Evolutionary conservation across 2,329 filamentous ascomycete genomes (phyloP), one percentile per base, ranked within the genome.

Genomic region (Pyricularia sp.): DNA sequence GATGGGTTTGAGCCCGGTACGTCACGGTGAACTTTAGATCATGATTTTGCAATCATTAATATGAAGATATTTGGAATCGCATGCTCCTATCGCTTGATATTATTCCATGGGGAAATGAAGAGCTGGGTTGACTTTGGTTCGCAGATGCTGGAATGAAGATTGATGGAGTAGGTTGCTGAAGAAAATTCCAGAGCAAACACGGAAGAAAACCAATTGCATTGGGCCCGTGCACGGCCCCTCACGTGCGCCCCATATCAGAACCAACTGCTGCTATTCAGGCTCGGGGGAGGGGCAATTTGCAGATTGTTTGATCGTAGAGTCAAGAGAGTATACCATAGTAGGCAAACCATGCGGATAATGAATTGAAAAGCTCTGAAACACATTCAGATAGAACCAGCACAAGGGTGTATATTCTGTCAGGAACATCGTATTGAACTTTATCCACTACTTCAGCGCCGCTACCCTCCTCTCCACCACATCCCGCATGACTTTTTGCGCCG

Each of bases 401-500:
- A 9, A 24, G 16, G 33, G 13, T 6, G 33, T 12, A 16, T 12
- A 12, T 40, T 16, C 3, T 40, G 33, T 9, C 53, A 57, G 24
- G 13, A 57, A 16, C 16, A n/a, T 5, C 9, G 24, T 26, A n/a
- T 26, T 9, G 2, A 7, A 13, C 26, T 12, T 57, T 35, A 40
- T 62, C 10, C 12, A 10, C 19, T 62, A 44, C 22, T 12, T 64
- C 63, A 53, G 9, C 22, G 31, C 22, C 6, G 59, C 60, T 19
- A 68, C 64, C 24, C 69, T 67, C 16, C 69, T 63, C 64, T 73
- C 69, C 2, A 79, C 67, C 24, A 71, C 68, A 22, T 65, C 65
- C 57, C 72, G 72, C 75, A 86, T 76, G 1, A 80, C 73, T 16
- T 69, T 73, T 72, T 84, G 80, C 0, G 82, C 83, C 31, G 73